Evolutionary conservation across 805 yeast species (phyloP).

Genomic region (Tetrapisispora fleetii): DNA sequence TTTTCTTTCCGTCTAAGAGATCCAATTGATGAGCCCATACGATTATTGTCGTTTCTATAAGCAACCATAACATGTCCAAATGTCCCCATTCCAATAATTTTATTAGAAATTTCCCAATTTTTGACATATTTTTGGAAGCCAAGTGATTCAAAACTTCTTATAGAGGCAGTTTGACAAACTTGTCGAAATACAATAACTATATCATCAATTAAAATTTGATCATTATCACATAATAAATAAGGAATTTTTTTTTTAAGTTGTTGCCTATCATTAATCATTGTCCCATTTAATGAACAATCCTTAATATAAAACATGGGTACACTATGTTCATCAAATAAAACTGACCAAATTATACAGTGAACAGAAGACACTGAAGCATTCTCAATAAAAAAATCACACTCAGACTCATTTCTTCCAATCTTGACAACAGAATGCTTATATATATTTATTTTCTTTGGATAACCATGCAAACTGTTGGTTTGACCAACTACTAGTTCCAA

Average conservation of each 20-base stretch:
- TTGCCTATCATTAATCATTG: slow-evolving; percentile 32
- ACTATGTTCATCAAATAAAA: slow-evolving; percentile 40
- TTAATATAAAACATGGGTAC: slow-evolving; percentile 40
- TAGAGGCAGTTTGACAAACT: slow-evolving; percentile 3
- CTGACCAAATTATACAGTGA: slow-evolving; percentile 42
- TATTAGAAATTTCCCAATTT: slow-evolving; percentile 36
- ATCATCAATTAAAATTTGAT: slow-evolving; percentile 31
- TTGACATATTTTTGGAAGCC: slow-evolving; percentile 17
- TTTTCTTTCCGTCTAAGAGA: slow-evolving; percentile 6
- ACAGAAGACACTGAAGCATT: slow-evolving; percentile 35
- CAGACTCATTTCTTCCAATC: slow-evolving; percentile 35
- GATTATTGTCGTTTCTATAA: neutral
- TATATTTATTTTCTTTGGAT: slow-evolving; percentile 9
- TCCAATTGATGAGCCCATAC: neutral
- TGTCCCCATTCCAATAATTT: slow-evolving; percentile 44
- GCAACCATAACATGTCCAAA: slow-evolving; percentile 41
- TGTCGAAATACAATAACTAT: slow-evolving; percentile 12
- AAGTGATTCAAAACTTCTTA: slow-evolving; percentile 12
- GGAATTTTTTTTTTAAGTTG: slow-evolving; percentile 26
- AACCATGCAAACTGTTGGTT: neutral
- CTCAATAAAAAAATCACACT: slow-evolving; percentile 27
- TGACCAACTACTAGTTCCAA: slow-evolving; percentile 11
- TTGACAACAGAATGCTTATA: slow-evolving; percentile 29
- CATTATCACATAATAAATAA: slow-evolving; percentile 31
- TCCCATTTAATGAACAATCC: slow-evolving; percentile 45